Evolutionary conservation across 2,329 filamentous ascomycete genomes (phyloP), one percentile per base, ranked within the genome.

Genomic region (Claviceps maximensis): DNA sequence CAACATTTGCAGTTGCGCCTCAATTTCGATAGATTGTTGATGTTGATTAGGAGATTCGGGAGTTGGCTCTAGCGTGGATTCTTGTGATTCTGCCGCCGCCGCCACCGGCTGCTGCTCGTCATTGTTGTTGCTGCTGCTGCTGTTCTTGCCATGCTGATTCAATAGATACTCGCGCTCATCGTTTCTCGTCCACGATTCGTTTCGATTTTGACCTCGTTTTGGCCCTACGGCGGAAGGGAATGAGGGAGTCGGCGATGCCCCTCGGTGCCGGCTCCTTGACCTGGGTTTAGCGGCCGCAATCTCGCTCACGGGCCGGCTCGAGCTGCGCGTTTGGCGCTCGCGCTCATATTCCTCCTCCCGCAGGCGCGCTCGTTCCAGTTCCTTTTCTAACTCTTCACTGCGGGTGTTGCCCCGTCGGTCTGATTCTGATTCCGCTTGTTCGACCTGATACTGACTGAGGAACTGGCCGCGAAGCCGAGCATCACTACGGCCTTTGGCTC

Each of bases 391-490:
- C 64, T 96, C 84, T 60, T 79, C 79, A 57, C 76, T 78, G 57
- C 75, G 80, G 65, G 91, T 77, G 52, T 74, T 60, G 53, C 27
- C 45, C 15, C 36, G 41, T 19, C 51, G 47, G 19, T 54, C 62
- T 63, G 63, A 54, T 69, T 54, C 62, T 63, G 63, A 54, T 69
- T 65, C 60, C 61, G 56, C 74, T 67, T 63, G 82, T 59, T 88
- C 83, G 21, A 84, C 82, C 65, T 88, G 85, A 65, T 95, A 95
- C 64, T 95, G 86, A 63, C 87, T 91, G 50, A 95, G 76, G 60
- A 84, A 90, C 63, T 95, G 89, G 2, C 89, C 89, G 55, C 83
- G 84, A 23, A 95, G 74, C 56, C 83, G 80, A 40, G 77, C 75
- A 60, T 89, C 83, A 61, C 79, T 84, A 56, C 80, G 76, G 47